A percentile compares a stretch with the other conserved stretches of the same genome.
phyloP scores from a whole-genome alignment of 2,329 filamentous ascomycete genomes.

The Apiospora koreana region DNA sequence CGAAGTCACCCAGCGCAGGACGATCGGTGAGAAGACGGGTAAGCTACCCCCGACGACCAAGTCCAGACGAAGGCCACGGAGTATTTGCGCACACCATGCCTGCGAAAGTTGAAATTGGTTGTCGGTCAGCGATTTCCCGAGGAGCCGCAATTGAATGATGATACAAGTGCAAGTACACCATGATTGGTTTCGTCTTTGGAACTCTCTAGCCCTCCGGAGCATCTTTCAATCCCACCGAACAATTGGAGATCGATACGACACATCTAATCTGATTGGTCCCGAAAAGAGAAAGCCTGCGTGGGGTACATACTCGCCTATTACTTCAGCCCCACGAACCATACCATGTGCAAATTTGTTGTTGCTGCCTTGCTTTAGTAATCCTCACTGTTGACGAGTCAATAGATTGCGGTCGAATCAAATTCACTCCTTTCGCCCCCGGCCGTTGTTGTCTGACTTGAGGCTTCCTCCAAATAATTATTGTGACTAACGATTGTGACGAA shows the following conservation, averaged over 20 bases:
- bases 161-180: too few species aligned
- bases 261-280: not conserved
- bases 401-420: not conserved
- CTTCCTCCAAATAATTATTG: not conserved
- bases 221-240: too few species aligned
- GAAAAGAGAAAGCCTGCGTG: not conserved
- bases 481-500: not conserved
- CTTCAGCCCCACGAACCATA: not conserved
- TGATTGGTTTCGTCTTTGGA: not conserved
- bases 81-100: too few species aligned
- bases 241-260: not conserved
- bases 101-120: too few species aligned
- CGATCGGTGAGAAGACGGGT: too few species aligned
- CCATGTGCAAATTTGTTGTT: not conserved
- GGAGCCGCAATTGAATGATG: too few species aligned
- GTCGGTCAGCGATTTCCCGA: too few species aligned
- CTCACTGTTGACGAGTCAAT: not conserved
- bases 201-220: rapidly evolving
- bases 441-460: not conserved
- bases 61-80: too few species aligned
- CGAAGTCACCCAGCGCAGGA: too few species aligned
- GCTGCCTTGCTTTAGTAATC: not conserved
- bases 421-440: not conserved
- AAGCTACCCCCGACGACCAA: too few species aligned
- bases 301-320: not conserved